Conservation (phyloP, 768 basidiomycete genomes). For the Pisolithus sp. region DNA sequence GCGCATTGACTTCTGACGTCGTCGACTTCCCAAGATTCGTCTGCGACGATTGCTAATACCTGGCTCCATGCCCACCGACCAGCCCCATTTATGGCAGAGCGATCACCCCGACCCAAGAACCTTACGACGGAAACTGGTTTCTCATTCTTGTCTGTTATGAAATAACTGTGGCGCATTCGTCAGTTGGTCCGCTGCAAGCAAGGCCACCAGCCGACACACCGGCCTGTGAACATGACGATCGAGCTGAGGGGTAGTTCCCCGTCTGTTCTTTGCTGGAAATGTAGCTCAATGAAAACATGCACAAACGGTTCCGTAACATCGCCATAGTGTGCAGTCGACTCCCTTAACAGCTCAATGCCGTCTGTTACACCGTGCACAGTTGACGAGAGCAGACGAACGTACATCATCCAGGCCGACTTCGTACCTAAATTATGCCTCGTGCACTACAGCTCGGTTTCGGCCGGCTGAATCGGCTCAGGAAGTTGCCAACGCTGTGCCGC, state of each 20-base stretch:
- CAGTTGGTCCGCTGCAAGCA: not conserved
- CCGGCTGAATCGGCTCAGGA: not conserved
- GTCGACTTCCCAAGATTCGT: too few relatives aligned
- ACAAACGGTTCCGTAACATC: too few relatives aligned
- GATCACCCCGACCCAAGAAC: not conserved
- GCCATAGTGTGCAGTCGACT: too few relatives aligned
- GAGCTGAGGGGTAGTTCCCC: not conserved
- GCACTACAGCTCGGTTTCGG: not conserved
- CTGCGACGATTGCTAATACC: too few relatives aligned
- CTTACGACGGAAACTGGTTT: not conserved
- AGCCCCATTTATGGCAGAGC: not conserved
- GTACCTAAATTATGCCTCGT: not conserved
- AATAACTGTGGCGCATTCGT: not conserved
- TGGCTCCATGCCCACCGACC: not conserved
- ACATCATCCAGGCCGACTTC: too few relatives aligned
- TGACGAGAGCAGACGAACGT: too few relatives aligned
- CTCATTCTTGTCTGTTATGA: not conserved
- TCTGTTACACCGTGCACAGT: too few relatives aligned
- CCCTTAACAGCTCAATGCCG: too few relatives aligned
- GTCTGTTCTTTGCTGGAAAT: too few relatives aligned
- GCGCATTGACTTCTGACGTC: too few relatives aligned
- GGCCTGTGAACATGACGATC: not conserved
- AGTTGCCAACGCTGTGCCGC: not conserved
- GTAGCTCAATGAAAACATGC: too few relatives aligned
- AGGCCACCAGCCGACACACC: not conserved